Base-by-base conservation (phyloP, 78 protist species). In the Cyanophora paradoxa region DNA sequence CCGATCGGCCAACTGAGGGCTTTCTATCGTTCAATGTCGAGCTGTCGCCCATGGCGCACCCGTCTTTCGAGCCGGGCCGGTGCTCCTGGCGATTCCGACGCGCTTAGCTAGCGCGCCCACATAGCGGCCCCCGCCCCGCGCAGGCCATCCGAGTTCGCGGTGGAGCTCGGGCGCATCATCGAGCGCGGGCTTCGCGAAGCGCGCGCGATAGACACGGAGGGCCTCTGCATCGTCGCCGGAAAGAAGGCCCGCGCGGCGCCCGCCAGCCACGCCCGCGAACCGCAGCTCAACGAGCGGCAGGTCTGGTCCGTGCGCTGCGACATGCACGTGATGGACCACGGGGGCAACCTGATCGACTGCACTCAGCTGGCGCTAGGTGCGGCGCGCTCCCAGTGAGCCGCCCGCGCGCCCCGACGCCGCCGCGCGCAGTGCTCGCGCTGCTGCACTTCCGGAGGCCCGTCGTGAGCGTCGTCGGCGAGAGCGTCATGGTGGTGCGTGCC, bases 1-100 rank as follows among this genome's bases (percentile, higher is more conserved):
- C 83, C 30, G 90, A 84, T 46, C 71, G 90, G 64, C 92, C 92
- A 26, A 84, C 56, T 17, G 92, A 90, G 62, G 94, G 94, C 24
- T 86, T 85, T 82, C 77, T 88, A 39, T 20, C 42, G 13, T 84
- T 90, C 41, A 59, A 59, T 52, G 67, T 78, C 3, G 72, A 74
- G n/a, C 37, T 77, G 24, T 80, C 88, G 41, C 88, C 87, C 58
- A 84, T 81, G 86, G 74, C 89, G 26, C 13, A 5, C 4, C 26
- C 68, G 6, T 5, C 40, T 7, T 62, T 62, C 22, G 68, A 62
- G 68, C 37, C 68, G 6, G 68, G 68, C 11, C 37, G 41, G 68
- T 62, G 24, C n/a, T n/a, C n/a, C n/a, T 42, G 48, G 48, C 48
- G 48, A n/a, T n/a, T n/a, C 48, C 48, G 22, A 42, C 48, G 6